These are phyloP conservation scores for Rhizopus delemar DNA, from an alignment of 371 early-diverging fungal genomes.

Conservation along the genomic window DNA sequence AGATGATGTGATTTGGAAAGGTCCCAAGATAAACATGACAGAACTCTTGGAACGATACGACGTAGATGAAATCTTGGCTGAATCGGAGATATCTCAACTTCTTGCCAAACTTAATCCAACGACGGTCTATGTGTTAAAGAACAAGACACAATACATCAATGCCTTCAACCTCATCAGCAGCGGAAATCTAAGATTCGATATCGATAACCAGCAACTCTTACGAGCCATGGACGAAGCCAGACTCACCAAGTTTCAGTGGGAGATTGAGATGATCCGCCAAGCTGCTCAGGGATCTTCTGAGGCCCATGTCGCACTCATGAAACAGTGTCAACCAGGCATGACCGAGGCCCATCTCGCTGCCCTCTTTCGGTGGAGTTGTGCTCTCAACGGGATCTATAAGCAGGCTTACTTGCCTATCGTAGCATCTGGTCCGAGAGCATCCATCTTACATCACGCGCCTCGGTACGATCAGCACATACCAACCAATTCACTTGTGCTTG, in stretches of 20 bases:
- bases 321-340: constrained; percentile 47
- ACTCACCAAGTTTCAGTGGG: constrained; percentile 54
- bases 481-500: constrained; percentile 62
- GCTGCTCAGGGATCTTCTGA: constrained; percentile 35
- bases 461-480: constrained; percentile 46
- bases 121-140: constrained; percentile 24
- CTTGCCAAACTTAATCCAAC: constrained; percentile 28
- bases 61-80: constrained; percentile 44
- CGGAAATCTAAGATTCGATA: neutral
- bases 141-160: neutral
- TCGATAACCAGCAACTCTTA: constrained; percentile 10
- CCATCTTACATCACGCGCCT: constrained; percentile 58
- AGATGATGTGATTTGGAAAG: constrained; percentile 51
- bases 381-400: constrained; percentile 43
- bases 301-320: constrained; percentile 51
- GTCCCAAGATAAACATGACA: constrained; percentile 25
- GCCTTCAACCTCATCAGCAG: neutral
- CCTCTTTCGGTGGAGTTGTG: constrained; percentile 57
- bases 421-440: constrained; percentile 57
- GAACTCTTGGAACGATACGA: constrained; percentile 43
- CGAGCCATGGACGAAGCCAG: constrained; percentile 49
- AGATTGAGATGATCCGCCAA: constrained; percentile 50
- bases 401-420: constrained; percentile 65
- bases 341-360: constrained; percentile 59
- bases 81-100: constrained; percentile 32